Percentiles rank a stretch among this genome's conserved stretches.
Conservation (phyloP, 768 basidiomycete genomes). For the Trametes gibbosa region DNA sequence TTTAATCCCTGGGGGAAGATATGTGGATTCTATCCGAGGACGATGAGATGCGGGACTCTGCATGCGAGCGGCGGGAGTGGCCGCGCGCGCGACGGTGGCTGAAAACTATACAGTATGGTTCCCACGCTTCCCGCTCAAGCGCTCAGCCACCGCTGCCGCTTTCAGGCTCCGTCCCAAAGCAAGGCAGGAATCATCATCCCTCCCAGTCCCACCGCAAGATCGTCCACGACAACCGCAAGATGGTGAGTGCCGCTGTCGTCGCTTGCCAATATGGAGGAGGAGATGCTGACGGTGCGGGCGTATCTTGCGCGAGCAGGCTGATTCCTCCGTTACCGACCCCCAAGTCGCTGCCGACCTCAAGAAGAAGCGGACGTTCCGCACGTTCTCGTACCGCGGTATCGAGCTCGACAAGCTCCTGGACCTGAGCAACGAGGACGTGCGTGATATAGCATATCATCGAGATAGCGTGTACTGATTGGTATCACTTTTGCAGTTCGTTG, state of each 20-base stretch:
- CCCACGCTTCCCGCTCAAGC: constrained; percentile 44
- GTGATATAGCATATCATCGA: constrained; percentile 25
- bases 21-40: constrained; percentile 88
- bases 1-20: constrained; percentile 92
- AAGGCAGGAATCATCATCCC: constrained; percentile 14
- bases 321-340: constrained; percentile 84
- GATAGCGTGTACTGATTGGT: background rate
- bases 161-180: constrained; percentile 21
- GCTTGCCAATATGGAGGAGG: constrained; percentile 2
- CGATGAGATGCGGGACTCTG: constrained; percentile 27
- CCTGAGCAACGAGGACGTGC: constrained; percentile 90
- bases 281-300: constrained; percentile 20
- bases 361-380: constrained; percentile 98
- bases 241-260: constrained; percentile 24
- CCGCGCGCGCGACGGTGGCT: constrained; percentile 23
- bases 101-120: constrained; percentile 54
- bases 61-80: constrained; percentile 3
- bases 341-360: constrained; percentile 93
- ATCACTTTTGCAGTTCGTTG: constrained; percentile 56
- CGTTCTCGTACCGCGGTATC: constrained; percentile 97
- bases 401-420: constrained; percentile 99
- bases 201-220: constrained; percentile 19
- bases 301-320: constrained; percentile 52
- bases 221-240: constrained; percentile 29
- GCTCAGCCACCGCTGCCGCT: constrained; percentile 29